Evolutionary conservation across 768 basidiomycete genomes (phyloP).

Genomic region (Suillus hirtellus): DNA sequence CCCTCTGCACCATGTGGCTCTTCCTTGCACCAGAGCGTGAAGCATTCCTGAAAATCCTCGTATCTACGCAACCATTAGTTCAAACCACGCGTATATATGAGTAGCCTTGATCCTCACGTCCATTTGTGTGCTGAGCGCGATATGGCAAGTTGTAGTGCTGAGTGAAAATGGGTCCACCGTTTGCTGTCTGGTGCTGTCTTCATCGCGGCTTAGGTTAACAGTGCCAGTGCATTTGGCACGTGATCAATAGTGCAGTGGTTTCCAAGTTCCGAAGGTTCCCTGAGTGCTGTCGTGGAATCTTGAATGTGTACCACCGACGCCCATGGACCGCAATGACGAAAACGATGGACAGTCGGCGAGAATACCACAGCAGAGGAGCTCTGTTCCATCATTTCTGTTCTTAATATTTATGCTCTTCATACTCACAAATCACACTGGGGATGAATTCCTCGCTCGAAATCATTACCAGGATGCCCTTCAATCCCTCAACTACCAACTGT

Average conservation of each 20-base stretch:
- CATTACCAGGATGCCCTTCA: conserved; percentile 68
- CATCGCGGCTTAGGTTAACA: background rate
- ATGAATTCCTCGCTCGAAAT: conserved; percentile 62
- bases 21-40: conserved; percentile 64
- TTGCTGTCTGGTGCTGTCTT: conserved; percentile 38
- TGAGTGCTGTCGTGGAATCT: background rate
- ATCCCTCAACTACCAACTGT: conserved; percentile 56
- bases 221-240: conserved; percentile 21
- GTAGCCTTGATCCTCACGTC: conserved; percentile 40
- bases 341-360: conserved; percentile 18
- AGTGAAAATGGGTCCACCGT: conserved; percentile 52
- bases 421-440: conserved; percentile 73
- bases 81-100: background rate
- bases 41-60: conserved; percentile 62
- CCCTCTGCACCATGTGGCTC: conserved; percentile 61
- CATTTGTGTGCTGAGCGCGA: conserved; percentile 53
- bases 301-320: conserved; percentile 5
- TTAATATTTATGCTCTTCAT: conserved; percentile 74
- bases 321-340: conserved; percentile 34
- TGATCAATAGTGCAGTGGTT: conserved; percentile 15
- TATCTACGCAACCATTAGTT: conserved; percentile 33
- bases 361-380: conserved; percentile 50
- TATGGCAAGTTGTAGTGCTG: conserved; percentile 53
- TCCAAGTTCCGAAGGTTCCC: background rate
- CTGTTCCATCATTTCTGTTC: conserved; percentile 73